phyloP scores from a whole-genome alignment of 2,329 filamentous ascomycete genomes.

The Aspergillus oerlinghausenensis region DNA sequence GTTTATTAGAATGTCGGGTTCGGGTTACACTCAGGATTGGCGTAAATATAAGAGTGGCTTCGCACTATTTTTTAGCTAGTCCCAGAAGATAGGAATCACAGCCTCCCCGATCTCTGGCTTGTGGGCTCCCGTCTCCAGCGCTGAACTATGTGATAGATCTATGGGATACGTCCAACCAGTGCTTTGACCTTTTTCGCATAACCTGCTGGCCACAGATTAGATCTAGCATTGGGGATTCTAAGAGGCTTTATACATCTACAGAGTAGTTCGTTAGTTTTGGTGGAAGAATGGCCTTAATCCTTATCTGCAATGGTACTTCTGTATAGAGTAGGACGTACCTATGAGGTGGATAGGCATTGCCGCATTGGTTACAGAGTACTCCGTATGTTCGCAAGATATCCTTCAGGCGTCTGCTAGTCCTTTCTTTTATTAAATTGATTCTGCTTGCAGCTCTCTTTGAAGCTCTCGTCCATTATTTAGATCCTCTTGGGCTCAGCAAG shows the following conservation, averaged over 20 bases:
- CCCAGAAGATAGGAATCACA: not conserved
- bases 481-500: not conserved
- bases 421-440: too few species aligned
- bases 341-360: too few species aligned
- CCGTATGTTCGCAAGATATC: too few species aligned
- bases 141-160: conserved; percentile 14
- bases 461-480: not conserved
- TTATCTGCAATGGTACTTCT: not conserved
- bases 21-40: not conserved
- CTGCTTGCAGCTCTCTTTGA: not conserved
- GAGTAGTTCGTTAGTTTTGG: not conserved
- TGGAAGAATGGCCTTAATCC: not conserved
- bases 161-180: conserved; percentile 7
- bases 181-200: not conserved
- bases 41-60: not conserved
- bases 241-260: not conserved
- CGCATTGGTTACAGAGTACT: too few species aligned
- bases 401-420: too few species aligned
- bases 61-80: not conserved
- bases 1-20: not conserved
- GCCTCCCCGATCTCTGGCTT: not conserved
- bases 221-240: not conserved
- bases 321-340: too few species aligned
- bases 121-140: not conserved
- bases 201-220: not conserved